Evolutionary conservation across 139 green algal genomes (phyloP).

Genomic region (Auxenochlorella pyrenoidosa): DNA sequence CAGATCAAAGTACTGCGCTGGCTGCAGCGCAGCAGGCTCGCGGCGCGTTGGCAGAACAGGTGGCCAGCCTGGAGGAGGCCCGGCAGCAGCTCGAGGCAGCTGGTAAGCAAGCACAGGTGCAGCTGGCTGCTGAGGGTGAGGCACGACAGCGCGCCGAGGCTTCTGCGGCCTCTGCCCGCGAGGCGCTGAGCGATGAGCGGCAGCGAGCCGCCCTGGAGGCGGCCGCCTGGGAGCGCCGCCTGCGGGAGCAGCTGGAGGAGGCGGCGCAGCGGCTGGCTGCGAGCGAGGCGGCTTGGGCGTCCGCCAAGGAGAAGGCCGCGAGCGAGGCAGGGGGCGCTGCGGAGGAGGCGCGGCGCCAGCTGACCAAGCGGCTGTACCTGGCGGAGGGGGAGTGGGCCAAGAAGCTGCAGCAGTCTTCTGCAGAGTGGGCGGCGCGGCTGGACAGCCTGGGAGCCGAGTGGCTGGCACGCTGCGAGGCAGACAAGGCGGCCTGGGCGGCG

Average conservation of each 20-base stretch:
- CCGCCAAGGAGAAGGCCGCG: neutral
- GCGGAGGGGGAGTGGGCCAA: slow-evolving; percentile 36
- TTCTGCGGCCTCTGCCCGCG: neutral
- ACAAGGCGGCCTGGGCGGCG: slow-evolving; percentile 13
- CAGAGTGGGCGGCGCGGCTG: slow-evolving; percentile 23
- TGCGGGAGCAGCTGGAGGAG: slow-evolving; percentile 11
- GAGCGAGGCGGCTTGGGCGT: neutral
- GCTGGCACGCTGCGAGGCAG: neutral
- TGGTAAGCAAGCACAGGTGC: neutral
- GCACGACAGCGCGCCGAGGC: slow-evolving; percentile 17
- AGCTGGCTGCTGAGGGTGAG: neutral
- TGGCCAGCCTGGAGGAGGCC: neutral
- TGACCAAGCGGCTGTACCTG: slow-evolving; percentile 29
- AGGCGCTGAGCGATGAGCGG: slow-evolving; percentile 23
- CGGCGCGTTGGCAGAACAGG: neutral
- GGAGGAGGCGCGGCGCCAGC: slow-evolving; percentile 10
- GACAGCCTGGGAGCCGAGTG: slow-evolving; percentile 2
- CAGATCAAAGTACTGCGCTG: neutral
- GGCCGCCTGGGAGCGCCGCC: slow-evolving; percentile 14
- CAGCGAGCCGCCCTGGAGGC: neutral
- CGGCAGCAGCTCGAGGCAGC: neutral
- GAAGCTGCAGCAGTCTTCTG: slow-evolving; percentile 23
- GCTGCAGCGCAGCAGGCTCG: neutral
- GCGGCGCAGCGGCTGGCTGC: neutral
- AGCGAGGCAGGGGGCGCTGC: neutral